Conservation (phyloP, 768 basidiomycete genomes). For the Baorangia bicolor region DNA sequence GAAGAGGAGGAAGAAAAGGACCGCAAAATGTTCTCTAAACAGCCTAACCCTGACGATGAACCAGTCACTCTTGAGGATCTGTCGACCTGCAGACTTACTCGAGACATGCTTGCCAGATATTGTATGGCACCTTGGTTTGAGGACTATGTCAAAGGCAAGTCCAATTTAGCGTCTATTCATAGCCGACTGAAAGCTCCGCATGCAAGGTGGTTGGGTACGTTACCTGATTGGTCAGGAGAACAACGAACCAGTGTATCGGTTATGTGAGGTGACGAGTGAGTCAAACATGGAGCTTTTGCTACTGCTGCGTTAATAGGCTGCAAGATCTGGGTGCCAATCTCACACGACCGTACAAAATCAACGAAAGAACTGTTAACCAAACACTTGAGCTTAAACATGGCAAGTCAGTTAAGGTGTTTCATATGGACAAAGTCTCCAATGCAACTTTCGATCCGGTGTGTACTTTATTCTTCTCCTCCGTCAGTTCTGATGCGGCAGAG, state of each 20-base stretch:
- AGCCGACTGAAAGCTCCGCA: conserved; percentile 4
- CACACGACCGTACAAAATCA: conserved; percentile 69
- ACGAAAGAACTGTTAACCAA: conserved; percentile 63
- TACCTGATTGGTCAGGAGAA: conserved; percentile 71
- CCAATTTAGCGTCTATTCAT: neutral
- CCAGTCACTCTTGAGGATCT: conserved; percentile 59
- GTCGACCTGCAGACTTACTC: conserved; percentile 58
- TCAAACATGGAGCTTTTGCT: conserved; percentile 11
- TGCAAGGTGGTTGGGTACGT: conserved; percentile 79
- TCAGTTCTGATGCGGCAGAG: conserved; percentile 8
- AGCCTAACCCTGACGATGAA: conserved; percentile 40
- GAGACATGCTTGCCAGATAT: conserved; percentile 70
- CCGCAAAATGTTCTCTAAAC: conserved; percentile 47
- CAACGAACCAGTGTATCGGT: conserved; percentile 65
- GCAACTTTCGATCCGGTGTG: conserved; percentile 59
- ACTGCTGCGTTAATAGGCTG: conserved; percentile 3
- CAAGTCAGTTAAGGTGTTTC: conserved; percentile 54
- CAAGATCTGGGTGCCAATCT: conserved; percentile 53
- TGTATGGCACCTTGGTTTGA: conserved; percentile 82
- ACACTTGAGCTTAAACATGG: conserved; percentile 78
- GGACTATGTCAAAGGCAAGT: conserved; percentile 72
- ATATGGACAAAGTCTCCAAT: conserved; percentile 90
- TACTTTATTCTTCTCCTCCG: conserved; percentile 9
- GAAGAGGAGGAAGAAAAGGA: conserved; percentile 75
- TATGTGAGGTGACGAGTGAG: conserved; percentile 79